phyloP scores from a whole-genome alignment of 305 asterid genomes.

The Lippia alba region DNA sequence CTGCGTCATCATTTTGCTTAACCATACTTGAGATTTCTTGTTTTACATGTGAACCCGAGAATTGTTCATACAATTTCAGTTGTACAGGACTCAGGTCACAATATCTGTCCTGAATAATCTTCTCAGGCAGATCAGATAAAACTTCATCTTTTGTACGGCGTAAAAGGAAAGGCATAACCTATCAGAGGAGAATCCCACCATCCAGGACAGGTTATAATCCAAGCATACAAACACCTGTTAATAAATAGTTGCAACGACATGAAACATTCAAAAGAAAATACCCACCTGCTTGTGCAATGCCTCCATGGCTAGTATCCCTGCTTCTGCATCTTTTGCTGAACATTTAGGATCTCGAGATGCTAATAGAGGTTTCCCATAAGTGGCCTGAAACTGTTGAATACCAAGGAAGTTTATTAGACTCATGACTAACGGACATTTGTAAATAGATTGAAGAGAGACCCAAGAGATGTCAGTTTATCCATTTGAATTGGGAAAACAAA shows the following conservation, averaged over 20 bases:
- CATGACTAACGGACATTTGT: constrained; percentile 15
- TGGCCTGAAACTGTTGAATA: constrained; percentile 83
- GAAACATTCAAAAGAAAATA: constrained; percentile 25
- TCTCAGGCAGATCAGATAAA: constrained; percentile 95
- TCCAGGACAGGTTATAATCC: constrained; percentile 22
- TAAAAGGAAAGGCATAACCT: constrained; percentile 99
- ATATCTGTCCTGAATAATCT: constrained; percentile 97
- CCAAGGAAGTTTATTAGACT: constrained; percentile 33
- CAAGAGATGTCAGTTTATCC: constrained; percentile 7
- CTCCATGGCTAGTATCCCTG: constrained; percentile 97
- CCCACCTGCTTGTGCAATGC: constrained; percentile 98
- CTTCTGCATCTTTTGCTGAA: constrained; percentile 97
- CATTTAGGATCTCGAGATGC: constrained; percentile 98
- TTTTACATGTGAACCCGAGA: constrained; percentile 93
- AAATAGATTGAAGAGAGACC: constrained; percentile 16
- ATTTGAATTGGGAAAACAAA: background rate
- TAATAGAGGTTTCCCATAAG: constrained; percentile 92
- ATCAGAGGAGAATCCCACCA: constrained; percentile 41
- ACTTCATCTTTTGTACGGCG: constrained; percentile 99
- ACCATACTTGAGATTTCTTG: constrained; percentile 89
- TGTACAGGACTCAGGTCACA: constrained; percentile 97
- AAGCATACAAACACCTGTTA: constrained; percentile 5
- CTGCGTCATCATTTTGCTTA: constrained; percentile 73
- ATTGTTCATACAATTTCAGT: constrained; percentile 84
- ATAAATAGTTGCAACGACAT: constrained; percentile 23